These are phyloP conservation scores for Mentha longifolia DNA, from an alignment of 257 asterid species.

Conservation along the genomic window DNA sequence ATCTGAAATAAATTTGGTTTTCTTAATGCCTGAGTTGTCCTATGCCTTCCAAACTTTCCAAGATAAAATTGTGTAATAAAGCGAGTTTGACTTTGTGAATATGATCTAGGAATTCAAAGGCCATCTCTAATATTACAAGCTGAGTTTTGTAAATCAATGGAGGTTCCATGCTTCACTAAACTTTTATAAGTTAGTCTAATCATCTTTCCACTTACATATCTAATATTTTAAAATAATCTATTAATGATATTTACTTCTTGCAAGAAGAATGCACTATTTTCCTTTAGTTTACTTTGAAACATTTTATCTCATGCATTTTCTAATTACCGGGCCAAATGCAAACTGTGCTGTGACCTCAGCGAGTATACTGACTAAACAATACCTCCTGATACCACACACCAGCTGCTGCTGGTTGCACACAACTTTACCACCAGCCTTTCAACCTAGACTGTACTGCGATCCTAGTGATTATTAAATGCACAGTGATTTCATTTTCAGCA, in stretches of 20 bases:
- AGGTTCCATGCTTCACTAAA: not conserved
- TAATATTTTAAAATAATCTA: not conserved
- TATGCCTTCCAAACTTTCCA: no score
- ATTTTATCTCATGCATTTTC: not conserved
- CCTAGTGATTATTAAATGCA: conserved; percentile 1
- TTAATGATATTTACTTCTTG: not conserved
- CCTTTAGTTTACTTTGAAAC: not conserved
- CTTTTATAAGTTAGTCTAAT: not conserved
- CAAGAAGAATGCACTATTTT: not conserved
- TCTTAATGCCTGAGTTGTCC: no score
- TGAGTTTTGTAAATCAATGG: no score
- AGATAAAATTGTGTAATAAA: no score
- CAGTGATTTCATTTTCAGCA: conserved; percentile 20
- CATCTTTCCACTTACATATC: not conserved
- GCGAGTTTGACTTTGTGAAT: no score
- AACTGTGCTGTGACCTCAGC: not conserved
- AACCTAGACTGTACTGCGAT: not conserved
- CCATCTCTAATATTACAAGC: no score
- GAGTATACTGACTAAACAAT: not conserved
- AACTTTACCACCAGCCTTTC: not conserved
- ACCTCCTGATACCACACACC: not conserved
- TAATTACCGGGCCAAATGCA: not conserved
- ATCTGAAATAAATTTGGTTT: not conserved
- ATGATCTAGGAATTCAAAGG: no score
- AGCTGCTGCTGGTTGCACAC: no score